Evolutionary conservation across 2,329 filamentous ascomycete species (phyloP).

Genomic region (Cylindrodendrum hubeiense): DNA sequence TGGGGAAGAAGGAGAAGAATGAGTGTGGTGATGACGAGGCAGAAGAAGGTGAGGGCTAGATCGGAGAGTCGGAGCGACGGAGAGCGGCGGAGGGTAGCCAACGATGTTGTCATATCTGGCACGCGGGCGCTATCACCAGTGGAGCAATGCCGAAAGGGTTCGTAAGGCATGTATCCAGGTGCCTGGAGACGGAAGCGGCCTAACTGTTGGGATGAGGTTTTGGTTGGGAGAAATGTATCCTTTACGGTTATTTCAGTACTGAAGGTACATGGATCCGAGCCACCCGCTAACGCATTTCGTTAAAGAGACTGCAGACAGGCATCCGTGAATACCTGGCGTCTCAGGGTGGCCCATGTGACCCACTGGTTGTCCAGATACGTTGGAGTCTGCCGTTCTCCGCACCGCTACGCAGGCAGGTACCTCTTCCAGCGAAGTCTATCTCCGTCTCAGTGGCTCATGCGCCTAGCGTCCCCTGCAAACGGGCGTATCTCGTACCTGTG

Average conservation of each 20-base stretch:
- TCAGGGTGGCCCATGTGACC: constrained; percentile 33
- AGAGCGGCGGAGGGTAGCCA: constrained; percentile 36
- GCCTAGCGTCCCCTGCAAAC: constrained; percentile 1
- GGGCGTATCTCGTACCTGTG: not conserved
- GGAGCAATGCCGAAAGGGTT: constrained; percentile 30
- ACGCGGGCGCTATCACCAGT: constrained; percentile 42
- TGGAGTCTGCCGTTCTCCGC: constrained; percentile 9
- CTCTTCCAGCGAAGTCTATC: not conserved
- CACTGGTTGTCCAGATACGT: constrained; percentile 3
- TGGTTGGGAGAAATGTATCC: constrained; percentile 13
- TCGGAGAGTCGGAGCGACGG: constrained; percentile 28
- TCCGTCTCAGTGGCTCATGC: constrained; percentile 6
- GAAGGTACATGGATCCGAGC: not conserved
- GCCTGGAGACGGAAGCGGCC: constrained; percentile 13
- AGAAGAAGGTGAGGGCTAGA: constrained; percentile 18
- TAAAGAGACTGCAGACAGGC: constrained; percentile 7
- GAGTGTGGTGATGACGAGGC: constrained; percentile 23
- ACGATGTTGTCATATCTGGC: constrained; percentile 46
- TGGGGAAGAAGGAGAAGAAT: not conserved
- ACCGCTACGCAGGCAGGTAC: constrained; percentile 2
- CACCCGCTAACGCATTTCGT: not conserved
- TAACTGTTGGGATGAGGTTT: constrained; percentile 10
- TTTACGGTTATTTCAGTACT: rapidly evolving
- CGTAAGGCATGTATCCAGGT: constrained; percentile 7
- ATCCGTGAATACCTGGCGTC: constrained; percentile 3